Conservation (phyloP, 2,329 filamentous ascomycete species). For the Dactylonectria estremocensis region DNA sequence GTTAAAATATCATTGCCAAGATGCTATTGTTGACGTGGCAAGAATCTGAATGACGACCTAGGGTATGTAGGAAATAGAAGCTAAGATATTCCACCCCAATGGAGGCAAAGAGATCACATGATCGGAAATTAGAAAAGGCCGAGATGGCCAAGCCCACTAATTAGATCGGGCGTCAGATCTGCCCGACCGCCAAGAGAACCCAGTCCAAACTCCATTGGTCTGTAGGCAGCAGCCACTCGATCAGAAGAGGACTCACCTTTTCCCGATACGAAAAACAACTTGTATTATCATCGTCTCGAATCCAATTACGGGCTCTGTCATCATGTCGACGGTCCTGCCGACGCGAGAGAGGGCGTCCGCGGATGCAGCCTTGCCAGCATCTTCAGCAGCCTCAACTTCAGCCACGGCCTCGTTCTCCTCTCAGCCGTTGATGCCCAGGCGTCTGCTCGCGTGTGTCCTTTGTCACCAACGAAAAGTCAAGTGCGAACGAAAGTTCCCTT, state of each 20-base stretch:
- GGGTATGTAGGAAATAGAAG: no score
- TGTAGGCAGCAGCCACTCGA: slow-evolving; percentile 11
- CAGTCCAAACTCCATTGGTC: no score
- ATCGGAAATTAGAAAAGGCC: neutral
- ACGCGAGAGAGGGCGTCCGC: neutral
- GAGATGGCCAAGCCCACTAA: neutral
- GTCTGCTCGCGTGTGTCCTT: slow-evolving; percentile 65
- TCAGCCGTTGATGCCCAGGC: slow-evolving; percentile 7
- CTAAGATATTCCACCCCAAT: no score
- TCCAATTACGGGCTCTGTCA: neutral
- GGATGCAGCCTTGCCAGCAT: neutral
- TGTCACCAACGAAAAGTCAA: slow-evolving; percentile 78
- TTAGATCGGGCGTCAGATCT: no score
- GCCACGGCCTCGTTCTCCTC: neutral
- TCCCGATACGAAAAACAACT: neutral
- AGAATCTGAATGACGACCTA: no score
- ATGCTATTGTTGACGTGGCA: neutral
- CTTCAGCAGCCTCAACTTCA: neutral
- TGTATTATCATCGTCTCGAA: neutral
- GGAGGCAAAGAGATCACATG: neutral
- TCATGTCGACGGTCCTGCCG: neutral
- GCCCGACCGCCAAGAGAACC: no score
- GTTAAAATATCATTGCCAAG: neutral
- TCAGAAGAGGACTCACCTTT: neutral
- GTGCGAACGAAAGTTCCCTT: slow-evolving; percentile 73